These are phyloP conservation scores for Psidium friedrichsthalianum DNA, from an alignment of 345 rosid species.

Conservation along the genomic window DNA sequence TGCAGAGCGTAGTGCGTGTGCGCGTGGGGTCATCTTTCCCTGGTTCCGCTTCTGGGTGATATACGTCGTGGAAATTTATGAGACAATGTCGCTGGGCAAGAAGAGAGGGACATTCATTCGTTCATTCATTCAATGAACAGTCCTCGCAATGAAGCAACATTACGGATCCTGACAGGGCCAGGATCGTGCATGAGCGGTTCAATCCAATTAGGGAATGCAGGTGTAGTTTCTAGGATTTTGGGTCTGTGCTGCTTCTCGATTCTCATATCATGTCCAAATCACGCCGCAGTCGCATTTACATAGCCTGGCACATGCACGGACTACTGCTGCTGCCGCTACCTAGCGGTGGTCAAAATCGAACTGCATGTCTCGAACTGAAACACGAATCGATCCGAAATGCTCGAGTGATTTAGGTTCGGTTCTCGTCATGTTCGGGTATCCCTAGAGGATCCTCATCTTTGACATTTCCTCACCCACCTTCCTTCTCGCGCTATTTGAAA, in stretches of 20 bases:
- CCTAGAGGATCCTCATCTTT: too few species aligned
- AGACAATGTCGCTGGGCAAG: neutral
- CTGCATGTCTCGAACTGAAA: too few species aligned
- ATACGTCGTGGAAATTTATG: neutral
- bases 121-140: neutral
- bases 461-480: too few species aligned
- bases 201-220: neutral
- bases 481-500: too few species aligned
- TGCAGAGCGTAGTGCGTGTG: neutral
- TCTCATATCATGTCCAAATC: neutral
- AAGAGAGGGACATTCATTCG: neutral
- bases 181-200: neutral
- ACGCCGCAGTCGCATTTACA: neutral
- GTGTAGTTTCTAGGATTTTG: neutral
- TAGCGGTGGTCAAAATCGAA: too few species aligned
- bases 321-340: too few species aligned
- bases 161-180: neutral
- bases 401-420: too few species aligned
- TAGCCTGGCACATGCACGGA: neutral
- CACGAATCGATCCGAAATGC: too few species aligned
- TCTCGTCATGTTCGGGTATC: too few species aligned
- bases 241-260: neutral
- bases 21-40: neutral
- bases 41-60: neutral
- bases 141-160: neutral